phyloP scores from a whole-genome alignment of 208 protist genomes.

The Trypanosoma cruzi region DNA sequence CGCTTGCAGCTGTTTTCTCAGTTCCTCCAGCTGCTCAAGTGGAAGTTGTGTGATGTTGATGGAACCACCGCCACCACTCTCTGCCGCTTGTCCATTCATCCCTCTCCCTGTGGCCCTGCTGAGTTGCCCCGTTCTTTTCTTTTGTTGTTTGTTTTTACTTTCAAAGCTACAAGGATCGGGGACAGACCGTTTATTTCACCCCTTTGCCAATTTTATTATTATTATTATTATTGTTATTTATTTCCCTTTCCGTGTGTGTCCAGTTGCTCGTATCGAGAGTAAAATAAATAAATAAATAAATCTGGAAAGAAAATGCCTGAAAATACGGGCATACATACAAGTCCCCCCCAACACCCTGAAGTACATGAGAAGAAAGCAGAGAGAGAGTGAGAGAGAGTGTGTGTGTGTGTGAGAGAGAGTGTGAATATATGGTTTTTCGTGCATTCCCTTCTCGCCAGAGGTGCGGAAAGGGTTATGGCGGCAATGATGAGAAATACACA shows the following conservation, averaged over 20 bases:
- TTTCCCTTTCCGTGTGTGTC: not conserved
- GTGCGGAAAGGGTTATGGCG: not conserved
- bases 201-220: too few species aligned
- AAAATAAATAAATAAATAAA: constrained; percentile 17
- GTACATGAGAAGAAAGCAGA: constrained; percentile 17
- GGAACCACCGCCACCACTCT: not conserved
- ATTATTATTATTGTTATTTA: constrained; percentile 4
- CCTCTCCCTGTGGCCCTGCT: not conserved
- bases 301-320: not conserved
- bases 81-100: constrained; percentile 15
- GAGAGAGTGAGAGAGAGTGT: not conserved
- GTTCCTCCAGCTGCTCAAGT: constrained; percentile 86
- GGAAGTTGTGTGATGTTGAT: constrained; percentile 82
- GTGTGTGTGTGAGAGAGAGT: not conserved
- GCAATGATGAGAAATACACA: not conserved
- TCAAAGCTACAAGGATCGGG: not conserved
- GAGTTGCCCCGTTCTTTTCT: not conserved
- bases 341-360: too few species aligned
- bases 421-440: too few species aligned
- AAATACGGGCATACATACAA: not conserved
- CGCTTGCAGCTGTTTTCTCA: constrained; percentile 85
- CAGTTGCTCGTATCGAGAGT: not conserved
- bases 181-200: not conserved
- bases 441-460: not conserved
- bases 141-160: constrained; percentile 5